Percentiles rank a stretch among this genome's conserved stretches.
Conservation (phyloP, 129 eudicot genomes). For the Chrysanthemum makinoi region DNA sequence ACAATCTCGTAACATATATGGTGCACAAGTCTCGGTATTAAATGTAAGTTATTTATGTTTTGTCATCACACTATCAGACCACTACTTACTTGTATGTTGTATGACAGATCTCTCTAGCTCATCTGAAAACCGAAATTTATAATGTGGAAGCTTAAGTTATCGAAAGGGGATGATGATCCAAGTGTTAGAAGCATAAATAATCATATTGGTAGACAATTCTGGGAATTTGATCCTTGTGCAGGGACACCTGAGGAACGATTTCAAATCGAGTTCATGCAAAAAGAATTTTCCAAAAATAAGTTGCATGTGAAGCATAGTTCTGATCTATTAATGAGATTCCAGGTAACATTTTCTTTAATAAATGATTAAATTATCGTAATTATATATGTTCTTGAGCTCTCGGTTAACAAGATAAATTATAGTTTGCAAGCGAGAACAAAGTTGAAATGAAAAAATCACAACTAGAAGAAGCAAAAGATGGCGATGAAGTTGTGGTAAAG, state of each 20-base stretch:
- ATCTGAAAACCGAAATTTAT: neutral
- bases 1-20: no score
- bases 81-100: no score
- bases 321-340: slow-evolving; percentile 54
- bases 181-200: slow-evolving; percentile 35
- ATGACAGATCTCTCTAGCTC: no score
- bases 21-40: no score
- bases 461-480: neutral
- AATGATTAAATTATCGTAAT: neutral
- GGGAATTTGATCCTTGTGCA: slow-evolving; percentile 55
- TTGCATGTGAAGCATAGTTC: slow-evolving; percentile 43
- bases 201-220: slow-evolving; percentile 53
- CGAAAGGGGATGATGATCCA: slow-evolving; percentile 42
- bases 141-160: slow-evolving; percentile 65
- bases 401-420: neutral
- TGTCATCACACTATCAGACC: no score
- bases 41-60: no score
- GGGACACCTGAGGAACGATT: slow-evolving; percentile 49
- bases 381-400: neutral
- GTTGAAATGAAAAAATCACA: neutral
- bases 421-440: slow-evolving; percentile 29
- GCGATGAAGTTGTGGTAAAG: slow-evolving; percentile 31
- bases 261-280: slow-evolving; percentile 41
- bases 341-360: slow-evolving; percentile 32
- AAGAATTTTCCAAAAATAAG: slow-evolving; percentile 39